Evolutionary conservation across 768 basidiomycete species (phyloP).

Genomic region (Auriculariales sp.): DNA sequence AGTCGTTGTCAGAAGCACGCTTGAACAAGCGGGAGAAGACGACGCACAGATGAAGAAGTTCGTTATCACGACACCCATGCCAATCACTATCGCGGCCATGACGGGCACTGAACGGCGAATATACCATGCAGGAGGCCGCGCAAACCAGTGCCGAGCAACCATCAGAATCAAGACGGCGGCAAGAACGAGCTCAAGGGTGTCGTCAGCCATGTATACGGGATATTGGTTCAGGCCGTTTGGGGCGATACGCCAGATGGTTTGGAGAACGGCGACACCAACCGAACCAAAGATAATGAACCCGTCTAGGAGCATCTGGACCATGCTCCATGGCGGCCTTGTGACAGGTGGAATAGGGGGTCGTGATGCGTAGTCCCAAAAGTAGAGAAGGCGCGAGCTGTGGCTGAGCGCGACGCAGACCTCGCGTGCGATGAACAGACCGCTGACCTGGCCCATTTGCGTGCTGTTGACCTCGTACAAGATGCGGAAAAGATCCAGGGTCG

Average conservation of each 20-base stretch:
- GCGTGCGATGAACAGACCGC: slow-evolving; percentile 32
- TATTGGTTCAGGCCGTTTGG: slow-evolving; percentile 22
- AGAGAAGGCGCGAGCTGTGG: slow-evolving; percentile 43
- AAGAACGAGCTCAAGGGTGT: slow-evolving; percentile 40
- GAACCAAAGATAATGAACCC: slow-evolving; percentile 31
- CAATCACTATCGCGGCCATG: slow-evolving; percentile 37
- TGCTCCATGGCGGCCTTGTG: slow-evolving; percentile 39
- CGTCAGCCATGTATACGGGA: slow-evolving; percentile 41
- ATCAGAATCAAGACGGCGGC: slow-evolving; percentile 49
- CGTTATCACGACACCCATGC: slow-evolving; percentile 37
- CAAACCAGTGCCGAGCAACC: slow-evolving; percentile 19
- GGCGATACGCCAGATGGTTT: slow-evolving; percentile 47
- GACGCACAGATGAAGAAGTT: slow-evolving; percentile 44
- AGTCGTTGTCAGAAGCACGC: slow-evolving; percentile 8
- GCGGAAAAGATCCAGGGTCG: slow-evolving; percentile 47
- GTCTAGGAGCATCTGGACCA: slow-evolving; percentile 36
- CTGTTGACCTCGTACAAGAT: slow-evolving; percentile 24
- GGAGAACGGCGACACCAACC: slow-evolving; percentile 36
- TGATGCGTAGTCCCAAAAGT: slow-evolving; percentile 46
- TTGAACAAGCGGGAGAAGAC: too few species aligned
- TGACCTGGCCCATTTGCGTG: slow-evolving; percentile 13
- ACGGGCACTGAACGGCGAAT: slow-evolving; percentile 18
- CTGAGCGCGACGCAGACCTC: slow-evolving; percentile 47
- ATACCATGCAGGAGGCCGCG: neutral
- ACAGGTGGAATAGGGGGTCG: slow-evolving; percentile 5